Percentiles rank a stretch among this genome's conserved stretches.
phyloP scores from a whole-genome alignment of 148 eudicot genomes.

The Mesembryanthemum crystallinum region DNA sequence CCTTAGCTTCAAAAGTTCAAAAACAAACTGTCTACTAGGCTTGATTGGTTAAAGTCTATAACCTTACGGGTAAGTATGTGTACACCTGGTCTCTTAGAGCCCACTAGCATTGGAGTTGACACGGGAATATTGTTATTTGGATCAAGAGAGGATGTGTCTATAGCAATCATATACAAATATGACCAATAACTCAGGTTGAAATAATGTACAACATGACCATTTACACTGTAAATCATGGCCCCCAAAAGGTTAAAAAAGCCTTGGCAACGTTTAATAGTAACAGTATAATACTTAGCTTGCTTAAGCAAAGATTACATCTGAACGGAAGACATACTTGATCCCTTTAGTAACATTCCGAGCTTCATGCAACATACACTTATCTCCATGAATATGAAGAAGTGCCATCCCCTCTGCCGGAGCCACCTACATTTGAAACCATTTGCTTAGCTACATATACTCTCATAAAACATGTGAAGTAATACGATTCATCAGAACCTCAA shows the following conservation, averaged over 20 bases:
- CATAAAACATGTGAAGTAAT: background rate
- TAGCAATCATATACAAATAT: conserved; percentile 13
- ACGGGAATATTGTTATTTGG: background rate
- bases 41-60: background rate
- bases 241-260: background rate
- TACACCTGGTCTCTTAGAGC: background rate
- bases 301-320: conserved; percentile 86
- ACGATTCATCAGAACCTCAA: background rate
- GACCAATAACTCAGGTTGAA: background rate
- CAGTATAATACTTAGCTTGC: conserved; percentile 2
- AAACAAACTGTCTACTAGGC: background rate
- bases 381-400: conserved; percentile 87
- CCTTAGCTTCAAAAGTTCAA: no score
- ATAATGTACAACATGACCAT: conserved; percentile 14
- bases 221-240: conserved; percentile 10
- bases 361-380: conserved; percentile 93
- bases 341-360: conserved; percentile 82
- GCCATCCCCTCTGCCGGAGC: conserved; percentile 91
- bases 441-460: background rate
- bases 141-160: background rate
- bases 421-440: conserved; percentile 44
- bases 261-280: background rate
- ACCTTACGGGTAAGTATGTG: background rate
- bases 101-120: background rate
- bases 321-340: conserved; percentile 81